Conservation (phyloP, 2,329 filamentous ascomycete genomes). For the Acrocalymma vagum region DNA sequence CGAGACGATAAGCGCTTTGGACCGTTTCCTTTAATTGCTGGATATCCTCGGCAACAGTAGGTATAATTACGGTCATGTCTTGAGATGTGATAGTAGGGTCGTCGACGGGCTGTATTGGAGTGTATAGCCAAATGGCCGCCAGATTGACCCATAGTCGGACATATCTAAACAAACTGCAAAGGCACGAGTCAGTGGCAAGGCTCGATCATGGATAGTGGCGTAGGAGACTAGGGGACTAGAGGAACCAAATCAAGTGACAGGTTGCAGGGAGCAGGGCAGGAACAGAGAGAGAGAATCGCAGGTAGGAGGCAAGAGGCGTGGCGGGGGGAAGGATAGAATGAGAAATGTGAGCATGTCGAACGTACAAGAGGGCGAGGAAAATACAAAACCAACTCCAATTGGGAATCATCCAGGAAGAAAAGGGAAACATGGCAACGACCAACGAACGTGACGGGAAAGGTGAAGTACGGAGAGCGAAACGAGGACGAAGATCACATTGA, state of each 20-base stretch:
- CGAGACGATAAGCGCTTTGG: slow-evolving; percentile 75
- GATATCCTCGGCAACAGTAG: slow-evolving; percentile 87
- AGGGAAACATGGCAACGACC: slow-evolving; percentile 48
- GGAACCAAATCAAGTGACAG: too few species aligned
- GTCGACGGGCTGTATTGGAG: slow-evolving; percentile 81
- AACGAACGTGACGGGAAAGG: slow-evolving; percentile 48
- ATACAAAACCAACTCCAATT: slow-evolving; percentile 51
- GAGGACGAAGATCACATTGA: slow-evolving; percentile 51
- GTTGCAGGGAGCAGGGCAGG: slow-evolving; percentile 7
- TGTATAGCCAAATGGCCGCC: slow-evolving; percentile 79
- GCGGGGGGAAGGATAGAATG: too few species aligned
- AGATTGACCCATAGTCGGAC: slow-evolving; percentile 85
- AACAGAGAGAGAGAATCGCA: slow-evolving; percentile 6
- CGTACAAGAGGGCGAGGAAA: slow-evolving; percentile 47
- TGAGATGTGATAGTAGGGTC: slow-evolving; percentile 80
- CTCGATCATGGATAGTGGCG: neutral
- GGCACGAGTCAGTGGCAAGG: slow-evolving; percentile 32
- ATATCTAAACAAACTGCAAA: slow-evolving; percentile 82
- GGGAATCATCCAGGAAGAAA: slow-evolving; percentile 45
- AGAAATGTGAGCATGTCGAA: too few species aligned
- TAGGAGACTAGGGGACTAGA: too few species aligned
- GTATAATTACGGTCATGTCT: slow-evolving; percentile 94
- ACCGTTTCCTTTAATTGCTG: slow-evolving; percentile 85
- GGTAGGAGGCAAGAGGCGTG: slow-evolving; percentile 2
- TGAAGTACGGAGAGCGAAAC: slow-evolving; percentile 41